Percentiles rank a stretch among this genome's conserved stretches.
Conservation (phyloP, 192 early-diverging fungal species). For the Phlyctochytrium planicorne region DNA sequence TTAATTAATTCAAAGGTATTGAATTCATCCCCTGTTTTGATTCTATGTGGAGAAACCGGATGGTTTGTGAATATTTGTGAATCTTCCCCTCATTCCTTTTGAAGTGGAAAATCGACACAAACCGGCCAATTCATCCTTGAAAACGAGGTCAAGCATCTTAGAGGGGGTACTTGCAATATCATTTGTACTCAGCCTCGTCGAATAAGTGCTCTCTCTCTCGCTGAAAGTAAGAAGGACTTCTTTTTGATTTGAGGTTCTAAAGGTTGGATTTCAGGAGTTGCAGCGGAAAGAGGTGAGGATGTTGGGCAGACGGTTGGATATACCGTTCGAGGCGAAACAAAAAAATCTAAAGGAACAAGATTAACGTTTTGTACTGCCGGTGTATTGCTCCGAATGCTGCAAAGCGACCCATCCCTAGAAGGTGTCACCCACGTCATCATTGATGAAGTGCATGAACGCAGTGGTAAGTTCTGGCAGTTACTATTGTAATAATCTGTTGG, state of each 20-base stretch:
- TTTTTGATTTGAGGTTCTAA: background rate
- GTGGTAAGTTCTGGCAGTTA: conserved; percentile 44
- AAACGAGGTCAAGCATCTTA: conserved; percentile 38
- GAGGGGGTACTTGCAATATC: conserved; percentile 50
- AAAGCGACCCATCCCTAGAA: conserved; percentile 57
- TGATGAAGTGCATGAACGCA: conserved; percentile 82
- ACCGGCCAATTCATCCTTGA: conserved; percentile 77
- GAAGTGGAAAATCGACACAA: conserved; percentile 47
- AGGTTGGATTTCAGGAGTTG: conserved; percentile 37
- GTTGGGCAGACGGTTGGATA: conserved; percentile 67
- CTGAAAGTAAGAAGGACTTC: conserved; percentile 42
- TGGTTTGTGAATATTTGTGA: conserved; percentile 13
- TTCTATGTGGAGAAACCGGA: conserved; percentile 82
- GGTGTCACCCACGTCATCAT: conserved; percentile 69
- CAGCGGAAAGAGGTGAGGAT: conserved; percentile 66
- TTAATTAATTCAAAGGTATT: conserved; percentile 16
- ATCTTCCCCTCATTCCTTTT: background rate
- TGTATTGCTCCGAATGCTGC: conserved; percentile 70
- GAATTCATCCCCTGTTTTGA: conserved; percentile 54
- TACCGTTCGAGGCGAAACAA: conserved; percentile 69
- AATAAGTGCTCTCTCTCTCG: conserved; percentile 74
- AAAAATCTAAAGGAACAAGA: conserved; percentile 24
- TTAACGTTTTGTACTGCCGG: conserved; percentile 61
- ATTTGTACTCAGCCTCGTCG: conserved; percentile 72
- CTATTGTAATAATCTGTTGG: too few relatives aligned